phyloP scores from a whole-genome alignment of 1,284 basidiomycete genomes.

The Hymenochaete sp. region DNA sequence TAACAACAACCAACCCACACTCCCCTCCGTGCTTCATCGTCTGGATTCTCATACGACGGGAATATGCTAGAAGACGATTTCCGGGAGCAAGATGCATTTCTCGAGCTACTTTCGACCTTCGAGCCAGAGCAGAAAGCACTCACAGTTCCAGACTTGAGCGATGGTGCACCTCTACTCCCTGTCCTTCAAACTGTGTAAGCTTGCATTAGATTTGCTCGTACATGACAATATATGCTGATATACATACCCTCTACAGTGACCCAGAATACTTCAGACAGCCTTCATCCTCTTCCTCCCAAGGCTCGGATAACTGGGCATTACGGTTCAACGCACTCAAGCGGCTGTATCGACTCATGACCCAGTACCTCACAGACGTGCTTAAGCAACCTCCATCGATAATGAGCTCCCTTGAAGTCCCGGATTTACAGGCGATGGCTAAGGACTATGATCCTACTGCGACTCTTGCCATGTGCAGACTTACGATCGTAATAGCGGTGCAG shows the following conservation, averaged over 20 bases:
- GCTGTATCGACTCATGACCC: constrained; percentile 78
- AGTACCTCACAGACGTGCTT: constrained; percentile 76
- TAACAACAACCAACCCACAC: no score
- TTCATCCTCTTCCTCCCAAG: constrained; percentile 45
- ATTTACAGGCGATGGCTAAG: constrained; percentile 76
- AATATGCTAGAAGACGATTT: no score
- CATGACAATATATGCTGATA: neutral
- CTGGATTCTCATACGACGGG: no score
- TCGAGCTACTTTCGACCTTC: constrained; percentile 71
- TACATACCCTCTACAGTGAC: constrained; percentile 44
- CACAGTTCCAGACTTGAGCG: constrained; percentile 58
- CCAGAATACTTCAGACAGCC: constrained; percentile 66
- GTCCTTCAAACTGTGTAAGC: constrained; percentile 65
- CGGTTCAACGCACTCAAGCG: constrained; percentile 80
- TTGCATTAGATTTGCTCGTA: neutral
- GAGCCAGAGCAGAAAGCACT: constrained; percentile 52
- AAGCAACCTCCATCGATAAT: constrained; percentile 73
- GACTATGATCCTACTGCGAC: constrained; percentile 59
- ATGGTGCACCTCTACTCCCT: constrained; percentile 65
- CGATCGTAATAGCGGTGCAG: constrained; percentile 89
- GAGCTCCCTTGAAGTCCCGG: constrained; percentile 64
- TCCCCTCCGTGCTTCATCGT: no score
- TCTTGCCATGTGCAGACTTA: constrained; percentile 71
- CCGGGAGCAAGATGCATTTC: constrained; percentile 69
- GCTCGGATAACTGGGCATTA: constrained; percentile 82